Base-by-base conservation (phyloP, 2,329 filamentous ascomycete species). In the Clonostachys sp. region DNA sequence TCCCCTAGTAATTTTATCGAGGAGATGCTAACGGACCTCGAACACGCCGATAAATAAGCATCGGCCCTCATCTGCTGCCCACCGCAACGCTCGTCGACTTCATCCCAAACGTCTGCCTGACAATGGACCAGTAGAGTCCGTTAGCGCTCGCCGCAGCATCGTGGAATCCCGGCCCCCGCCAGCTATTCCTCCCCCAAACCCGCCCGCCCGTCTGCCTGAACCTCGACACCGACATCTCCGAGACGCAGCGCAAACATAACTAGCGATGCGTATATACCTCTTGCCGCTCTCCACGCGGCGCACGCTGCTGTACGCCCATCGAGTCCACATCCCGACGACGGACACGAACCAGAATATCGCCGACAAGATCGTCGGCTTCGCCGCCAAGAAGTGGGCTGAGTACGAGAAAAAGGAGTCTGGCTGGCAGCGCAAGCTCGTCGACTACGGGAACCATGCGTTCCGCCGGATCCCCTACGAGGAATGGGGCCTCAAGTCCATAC, bases 401-500 rank as follows among this genome's bases (percentile, higher is more conserved):
- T 97, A 92, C 91, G 94, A 97, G 68, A 83, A 86, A 64, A 86
- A 86, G 55, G 84, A 91, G 16, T 76, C 75, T 41, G 88, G 89
- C 46, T 97, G 94, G 94, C 90, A 96, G 74, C 90, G 87, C 62
- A 83, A 83, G 57, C 77, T 96, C 17, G 92, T 94, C 45, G 77
- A 80, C 50, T 95, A 92, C 66, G 94, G 94, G 48, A 96, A 99
- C 69, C 74, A 83, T 44, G 83, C 89, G 14, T 81, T 99, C 51
- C 84, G 89, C 57, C 83, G 89, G 52, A 95, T 99, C 59, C 89
- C 94, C 4, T 96, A 89, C 64, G 89, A 97, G 69, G 94, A 99
- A 84, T 99, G 94, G 94, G 91, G 89, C 1, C 77, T 99, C 55
- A 97, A 97, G 72, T 95, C 90, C 35, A 85, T 99, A 45, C 94